Percentiles rank a stretch among this genome's conserved stretches.
Evolutionary conservation across 257 asterid species (phyloP).

Genomic region (Salvia miltiorrhiza): DNA sequence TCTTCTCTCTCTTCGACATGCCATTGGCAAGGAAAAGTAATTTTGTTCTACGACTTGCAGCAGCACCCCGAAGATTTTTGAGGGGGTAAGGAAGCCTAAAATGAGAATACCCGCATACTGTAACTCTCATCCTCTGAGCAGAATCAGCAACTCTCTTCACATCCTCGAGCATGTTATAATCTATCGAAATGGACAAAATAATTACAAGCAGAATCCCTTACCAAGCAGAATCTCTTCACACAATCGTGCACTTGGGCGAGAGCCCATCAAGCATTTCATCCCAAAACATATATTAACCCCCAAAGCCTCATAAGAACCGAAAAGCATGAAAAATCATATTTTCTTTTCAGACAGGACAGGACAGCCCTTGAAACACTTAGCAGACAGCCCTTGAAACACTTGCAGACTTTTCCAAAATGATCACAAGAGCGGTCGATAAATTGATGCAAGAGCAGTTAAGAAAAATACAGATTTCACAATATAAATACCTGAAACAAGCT

Average conservation of each 20-base stretch:
- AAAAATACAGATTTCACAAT: background rate
- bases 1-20: constrained; percentile 71
- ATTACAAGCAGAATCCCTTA: background rate
- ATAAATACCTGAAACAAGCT: constrained; percentile 60
- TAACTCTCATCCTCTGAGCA: constrained; percentile 62
- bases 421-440: background rate
- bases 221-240: background rate
- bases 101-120: constrained; percentile 42
- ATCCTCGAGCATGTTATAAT: constrained; percentile 83
- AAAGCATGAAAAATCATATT: background rate
- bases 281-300: background rate
- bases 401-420: background rate
- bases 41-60: constrained; percentile 56
- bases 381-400: background rate
- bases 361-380: background rate
- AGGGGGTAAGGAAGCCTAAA: constrained; percentile 55
- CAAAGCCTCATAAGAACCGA: background rate
- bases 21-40: constrained; percentile 58
- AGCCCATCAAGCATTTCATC: no score
- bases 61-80: constrained; percentile 59
- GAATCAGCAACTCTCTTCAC: constrained; percentile 90
- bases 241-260: no score
- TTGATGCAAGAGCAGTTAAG: background rate
- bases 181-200: constrained; percentile 36
- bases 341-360: background rate